phyloP scores from a whole-genome alignment of 306 rosid species.

The Purshia tridentata region DNA sequence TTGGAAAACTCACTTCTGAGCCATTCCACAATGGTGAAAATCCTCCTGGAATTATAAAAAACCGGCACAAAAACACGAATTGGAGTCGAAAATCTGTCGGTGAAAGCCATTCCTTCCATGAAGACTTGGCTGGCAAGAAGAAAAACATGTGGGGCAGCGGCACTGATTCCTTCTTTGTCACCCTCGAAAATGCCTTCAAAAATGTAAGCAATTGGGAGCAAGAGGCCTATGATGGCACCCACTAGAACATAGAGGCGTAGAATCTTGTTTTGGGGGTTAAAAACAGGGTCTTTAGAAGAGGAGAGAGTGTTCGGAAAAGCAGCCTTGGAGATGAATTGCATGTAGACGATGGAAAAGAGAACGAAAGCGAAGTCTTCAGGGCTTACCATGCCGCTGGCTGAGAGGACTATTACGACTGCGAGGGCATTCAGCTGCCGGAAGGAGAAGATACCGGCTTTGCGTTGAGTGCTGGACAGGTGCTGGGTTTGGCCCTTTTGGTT shows the following conservation, averaged over 20 bases:
- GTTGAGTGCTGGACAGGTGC: not conserved
- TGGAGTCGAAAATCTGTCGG: constrained; percentile 56
- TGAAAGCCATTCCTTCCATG: constrained; percentile 76
- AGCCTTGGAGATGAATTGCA: constrained; percentile 55
- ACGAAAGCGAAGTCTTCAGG: constrained; percentile 64
- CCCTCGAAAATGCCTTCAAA: constrained; percentile 65
- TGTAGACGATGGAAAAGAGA: constrained; percentile 53
- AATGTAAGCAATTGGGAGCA: constrained; percentile 69
- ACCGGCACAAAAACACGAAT: constrained; percentile 83
- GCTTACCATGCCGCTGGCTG: constrained; percentile 80
- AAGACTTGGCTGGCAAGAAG: constrained; percentile 79
- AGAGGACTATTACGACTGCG: constrained; percentile 51
- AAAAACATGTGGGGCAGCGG: constrained; percentile 85
- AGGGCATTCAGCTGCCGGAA: constrained; percentile 67
- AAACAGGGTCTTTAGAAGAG: constrained; percentile 40
- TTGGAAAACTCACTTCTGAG: constrained; percentile 64
- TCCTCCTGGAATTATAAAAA: constrained; percentile 66
- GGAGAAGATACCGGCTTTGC: constrained; percentile 39
- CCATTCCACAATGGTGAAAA: constrained; percentile 74
- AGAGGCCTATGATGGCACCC: constrained; percentile 65
- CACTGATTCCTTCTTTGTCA: constrained; percentile 76
- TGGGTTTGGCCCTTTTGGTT: not conserved
- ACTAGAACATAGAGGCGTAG: constrained; percentile 49
- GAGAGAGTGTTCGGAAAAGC: constrained; percentile 56
- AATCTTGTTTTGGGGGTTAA: constrained; percentile 47